Evolutionary conservation across 371 early-diverging fungal genomes (phyloP).

Genomic region (Batkoa obscura): DNA sequence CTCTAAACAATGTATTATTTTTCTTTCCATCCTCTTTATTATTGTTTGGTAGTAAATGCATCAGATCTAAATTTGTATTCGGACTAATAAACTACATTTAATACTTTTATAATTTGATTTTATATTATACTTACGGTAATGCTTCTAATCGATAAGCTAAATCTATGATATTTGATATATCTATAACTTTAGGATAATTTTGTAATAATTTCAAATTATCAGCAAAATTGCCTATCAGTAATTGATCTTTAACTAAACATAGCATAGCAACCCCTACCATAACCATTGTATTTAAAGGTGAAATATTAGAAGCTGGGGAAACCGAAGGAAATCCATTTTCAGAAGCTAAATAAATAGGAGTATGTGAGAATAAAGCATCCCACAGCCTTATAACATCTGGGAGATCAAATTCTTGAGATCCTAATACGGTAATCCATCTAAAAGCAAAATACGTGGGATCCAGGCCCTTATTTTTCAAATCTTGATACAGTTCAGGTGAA

Average conservation of each 20-base stretch:
- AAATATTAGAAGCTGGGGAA: constrained; percentile 16
- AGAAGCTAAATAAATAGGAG: constrained; percentile 27
- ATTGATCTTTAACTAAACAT: constrained; percentile 34
- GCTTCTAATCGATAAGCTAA: not conserved
- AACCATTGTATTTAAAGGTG: constrained; percentile 38
- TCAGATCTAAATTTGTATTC: not conserved
- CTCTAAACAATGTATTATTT: too few species aligned
- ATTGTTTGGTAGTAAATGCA: not conserved
- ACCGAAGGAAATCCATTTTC: constrained; percentile 55
- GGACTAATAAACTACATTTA: not conserved
- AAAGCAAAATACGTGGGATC: constrained; percentile 64
- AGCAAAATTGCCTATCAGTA: constrained; percentile 35
- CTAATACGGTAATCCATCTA: constrained; percentile 67
- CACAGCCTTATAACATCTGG: constrained; percentile 68
- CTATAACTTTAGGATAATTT: constrained; percentile 3
- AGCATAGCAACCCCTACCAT: constrained; percentile 23
- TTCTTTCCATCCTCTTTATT: too few species aligned
- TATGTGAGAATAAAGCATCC: constrained; percentile 42
- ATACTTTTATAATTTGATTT: not conserved
- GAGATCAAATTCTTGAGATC: constrained; percentile 63
- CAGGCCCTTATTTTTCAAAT: constrained; percentile 38
- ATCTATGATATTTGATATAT: not conserved
- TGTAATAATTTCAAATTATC: constrained; percentile 45
- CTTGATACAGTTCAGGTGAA: constrained; percentile 36
- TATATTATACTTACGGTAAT: not conserved